Conservation (phyloP, 1,139 yeast genomes). For the Zhuliangozyma parablackwelliae region DNA sequence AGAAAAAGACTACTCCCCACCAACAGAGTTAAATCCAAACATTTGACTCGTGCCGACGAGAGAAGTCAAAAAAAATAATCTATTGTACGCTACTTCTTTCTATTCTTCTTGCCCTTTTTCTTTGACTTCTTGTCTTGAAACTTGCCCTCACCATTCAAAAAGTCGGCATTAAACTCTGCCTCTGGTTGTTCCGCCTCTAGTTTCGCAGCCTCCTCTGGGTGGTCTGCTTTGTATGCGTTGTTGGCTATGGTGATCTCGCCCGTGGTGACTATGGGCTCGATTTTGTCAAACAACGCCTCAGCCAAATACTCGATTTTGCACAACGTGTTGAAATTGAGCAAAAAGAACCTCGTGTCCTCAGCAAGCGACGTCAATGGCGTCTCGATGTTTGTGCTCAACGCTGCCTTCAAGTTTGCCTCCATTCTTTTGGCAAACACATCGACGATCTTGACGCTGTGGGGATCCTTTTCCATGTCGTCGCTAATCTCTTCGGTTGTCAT, state of each 20-base stretch:
- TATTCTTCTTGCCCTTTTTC: conserved; percentile 21
- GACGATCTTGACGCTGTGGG: conserved; percentile 8
- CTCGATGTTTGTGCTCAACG: conserved; percentile 2
- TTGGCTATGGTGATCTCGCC: conserved; percentile 10
- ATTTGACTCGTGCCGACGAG: no score
- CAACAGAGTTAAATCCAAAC: no score
- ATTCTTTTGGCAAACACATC: conserved; percentile 13
- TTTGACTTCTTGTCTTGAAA: conserved; percentile 9
- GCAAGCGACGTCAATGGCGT: conserved; percentile 7
- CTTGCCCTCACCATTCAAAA: conserved; percentile 23
- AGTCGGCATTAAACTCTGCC: conserved; percentile 21
- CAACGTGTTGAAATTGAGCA: conserved; percentile 24
- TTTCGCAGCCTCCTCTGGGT: neutral
- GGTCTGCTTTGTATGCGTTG: no score
- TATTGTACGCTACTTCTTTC: conserved; percentile 13
- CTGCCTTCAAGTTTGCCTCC: conserved; percentile 12
- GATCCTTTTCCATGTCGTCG: conserved; percentile 16
- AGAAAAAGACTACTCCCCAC: no score
- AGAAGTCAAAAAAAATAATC: neutral
- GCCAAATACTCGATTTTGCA: conserved; percentile 31
- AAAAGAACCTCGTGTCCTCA: conserved; percentile 21
- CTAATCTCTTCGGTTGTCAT: conserved; percentile 12
- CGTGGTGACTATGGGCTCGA: conserved; percentile 20
- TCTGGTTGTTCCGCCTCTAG: conserved; percentile 9
- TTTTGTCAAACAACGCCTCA: conserved; percentile 22